These are phyloP conservation scores for Gardenia jasminoides DNA, from an alignment of 257 asterid genomes.

Conservation along the genomic window DNA sequence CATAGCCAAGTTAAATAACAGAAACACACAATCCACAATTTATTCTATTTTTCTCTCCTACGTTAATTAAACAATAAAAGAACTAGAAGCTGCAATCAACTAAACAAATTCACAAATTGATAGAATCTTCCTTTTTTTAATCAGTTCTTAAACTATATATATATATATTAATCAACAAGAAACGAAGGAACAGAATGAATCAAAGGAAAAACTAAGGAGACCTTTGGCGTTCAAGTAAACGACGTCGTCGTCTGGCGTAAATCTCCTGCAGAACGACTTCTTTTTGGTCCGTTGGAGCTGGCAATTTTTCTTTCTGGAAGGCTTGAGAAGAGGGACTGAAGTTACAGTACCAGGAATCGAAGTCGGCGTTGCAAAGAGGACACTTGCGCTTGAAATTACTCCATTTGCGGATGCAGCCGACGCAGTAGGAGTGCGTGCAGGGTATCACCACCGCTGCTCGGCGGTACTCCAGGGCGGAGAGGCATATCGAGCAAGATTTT, in stretches of 20 bases:
- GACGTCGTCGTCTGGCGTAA: constrained; percentile 11
- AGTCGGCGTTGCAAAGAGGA: constrained; percentile 48
- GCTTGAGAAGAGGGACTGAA: constrained; percentile 20
- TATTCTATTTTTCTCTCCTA: too few species aligned
- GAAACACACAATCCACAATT: too few species aligned
- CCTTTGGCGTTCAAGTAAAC: constrained; percentile 13
- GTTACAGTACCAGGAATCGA: constrained; percentile 36
- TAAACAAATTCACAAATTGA: too few species aligned
- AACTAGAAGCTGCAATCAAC: too few species aligned
- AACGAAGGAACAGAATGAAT: too few species aligned
- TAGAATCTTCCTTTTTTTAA: too few species aligned
- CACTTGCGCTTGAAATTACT: constrained; percentile 51
- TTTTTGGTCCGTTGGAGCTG: constrained; percentile 7
- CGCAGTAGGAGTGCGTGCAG: constrained; percentile 55
- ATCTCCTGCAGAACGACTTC: background rate
- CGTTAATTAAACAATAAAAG: too few species aligned
- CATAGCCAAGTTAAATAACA: too few species aligned
- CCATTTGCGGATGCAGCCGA: constrained; percentile 54
- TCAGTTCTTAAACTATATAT: too few species aligned
- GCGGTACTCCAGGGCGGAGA: constrained; percentile 26
- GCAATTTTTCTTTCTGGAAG: constrained; percentile 27
- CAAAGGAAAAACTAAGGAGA: background rate
- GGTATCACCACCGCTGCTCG: constrained; percentile 36
- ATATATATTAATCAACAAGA: too few species aligned
- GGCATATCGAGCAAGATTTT: constrained; percentile 49